These are phyloP conservation scores for Nigrospora sphaerica DNA, from an alignment of 2,329 filamentous ascomycete genomes.

Conservation along the genomic window DNA sequence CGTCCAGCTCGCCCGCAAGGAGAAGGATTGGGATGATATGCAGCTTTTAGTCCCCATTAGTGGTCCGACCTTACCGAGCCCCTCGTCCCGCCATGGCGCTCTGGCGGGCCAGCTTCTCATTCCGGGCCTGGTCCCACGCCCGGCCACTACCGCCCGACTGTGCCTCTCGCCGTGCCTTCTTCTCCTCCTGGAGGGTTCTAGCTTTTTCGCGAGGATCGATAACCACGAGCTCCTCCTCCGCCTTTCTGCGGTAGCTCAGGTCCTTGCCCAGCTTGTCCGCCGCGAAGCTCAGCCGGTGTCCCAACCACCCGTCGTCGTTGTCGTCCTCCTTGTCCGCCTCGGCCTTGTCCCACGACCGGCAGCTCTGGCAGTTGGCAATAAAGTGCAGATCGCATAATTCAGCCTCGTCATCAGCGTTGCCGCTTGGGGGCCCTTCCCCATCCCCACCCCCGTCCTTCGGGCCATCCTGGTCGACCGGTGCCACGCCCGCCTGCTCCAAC, in stretches of 20 bases:
- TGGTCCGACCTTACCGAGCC: slow-evolving; percentile 32
- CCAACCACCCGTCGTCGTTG: slow-evolving; percentile 73
- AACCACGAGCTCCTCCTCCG: slow-evolving; percentile 83
- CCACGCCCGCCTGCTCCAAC: slow-evolving; percentile 47
- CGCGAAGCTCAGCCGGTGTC: slow-evolving; percentile 75
- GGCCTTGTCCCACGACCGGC: slow-evolving; percentile 71
- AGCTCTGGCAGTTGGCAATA: slow-evolving; percentile 91
- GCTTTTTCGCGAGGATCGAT: slow-evolving; percentile 88
- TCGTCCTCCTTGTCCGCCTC: slow-evolving; percentile 46
- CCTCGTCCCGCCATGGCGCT: slow-evolving; percentile 50
- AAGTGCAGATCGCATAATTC: slow-evolving; percentile 89
- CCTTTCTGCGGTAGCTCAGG: slow-evolving; percentile 81
- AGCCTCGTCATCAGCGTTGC: slow-evolving; percentile 57
- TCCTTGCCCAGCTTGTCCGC: slow-evolving; percentile 91
- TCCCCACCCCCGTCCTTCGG: slow-evolving; percentile 17
- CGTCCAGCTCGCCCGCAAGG: no score
- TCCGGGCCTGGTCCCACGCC: slow-evolving; percentile 52
- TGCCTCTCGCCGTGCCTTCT: slow-evolving; percentile 50
- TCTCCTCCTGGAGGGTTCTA: slow-evolving; percentile 61
- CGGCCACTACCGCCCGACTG: slow-evolving; percentile 43
- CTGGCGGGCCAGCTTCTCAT: slow-evolving; percentile 47
- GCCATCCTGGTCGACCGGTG: slow-evolving; percentile 19
- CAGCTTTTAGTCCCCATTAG: no score
- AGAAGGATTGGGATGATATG: no score
- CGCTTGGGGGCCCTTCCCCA: slow-evolving; percentile 14